Base-by-base conservation (phyloP, 495 filamentous ascomycete species). In the Immersiella caudata region DNA sequence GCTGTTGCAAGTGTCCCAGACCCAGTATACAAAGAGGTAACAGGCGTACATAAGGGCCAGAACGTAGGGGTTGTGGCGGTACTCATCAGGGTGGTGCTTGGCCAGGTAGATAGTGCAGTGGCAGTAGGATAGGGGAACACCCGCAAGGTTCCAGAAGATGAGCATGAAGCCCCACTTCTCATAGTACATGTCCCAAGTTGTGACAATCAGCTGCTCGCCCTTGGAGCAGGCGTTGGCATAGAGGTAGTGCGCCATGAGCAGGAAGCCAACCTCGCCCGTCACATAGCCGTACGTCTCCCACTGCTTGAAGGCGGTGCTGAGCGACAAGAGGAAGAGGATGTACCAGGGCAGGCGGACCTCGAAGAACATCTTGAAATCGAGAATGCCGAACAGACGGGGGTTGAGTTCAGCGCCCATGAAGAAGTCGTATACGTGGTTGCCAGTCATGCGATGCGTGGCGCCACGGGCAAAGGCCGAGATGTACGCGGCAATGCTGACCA, bases 111-210 rank as follows among this genome's bases (percentile, higher is more conserved):
- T 84, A 40, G 91, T 93, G 85, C 91, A 96, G 84, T 99, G 94
- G 84, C 95, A 98, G 85, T 99, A 99, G 67, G 88, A 93, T 54
- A 98, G 83, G 16, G 95, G 95, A 20, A 99, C 95, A 69, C 95
- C 95, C 64, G 93, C 93, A 75, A 99, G 82, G 80, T 99, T 99
- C 95, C 95, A 99, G 87, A 99, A 99, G 79, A 97, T 97, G 63
- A 99, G 86, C 94, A 99, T 97, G 83, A 98, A 99, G 72, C 95
- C 95, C 92, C 93, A 97, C 84, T 99, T 99, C 84, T 99, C 95
- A 75, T 94, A 94, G 84, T 96, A 97, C 92, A 99, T 97, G 78
- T 99, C 95, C 78, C 94, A 99, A 21, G 94, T 96, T 11, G 91
- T 91, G 58, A 92, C 84, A 80, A 99, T 97, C 73, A 93, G 86